Base-by-base conservation (phyloP, 306 rosid genomes). In the Vicia villosa region DNA sequence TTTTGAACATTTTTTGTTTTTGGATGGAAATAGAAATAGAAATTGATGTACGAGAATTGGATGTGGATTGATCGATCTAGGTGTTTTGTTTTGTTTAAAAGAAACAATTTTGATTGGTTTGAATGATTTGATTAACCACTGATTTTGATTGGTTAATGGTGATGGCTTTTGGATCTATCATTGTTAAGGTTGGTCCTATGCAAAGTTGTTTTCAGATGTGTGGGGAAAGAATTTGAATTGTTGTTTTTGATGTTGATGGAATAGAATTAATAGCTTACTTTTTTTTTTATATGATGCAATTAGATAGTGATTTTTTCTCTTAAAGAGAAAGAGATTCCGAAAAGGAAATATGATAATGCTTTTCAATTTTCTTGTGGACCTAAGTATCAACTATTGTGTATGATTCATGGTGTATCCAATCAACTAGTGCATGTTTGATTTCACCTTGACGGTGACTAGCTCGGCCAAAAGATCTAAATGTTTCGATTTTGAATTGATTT, bases 81-180 rank as follows among this genome's bases (percentile, higher is more conserved):
- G 24, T 9, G 54, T 47, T 63, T 40, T 40, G 16, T 61, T 15
- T n/a, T 3, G 12, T 12, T 50, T 69, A 24, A 67, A 66, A 50
- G 52, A 30, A 20, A 10, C n/a, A n/a, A n/a, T n/a, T n/a, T n/a
- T n/a, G n/a, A n/a, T n/a, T n/a, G n/a, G n/a, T n/a, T n/a, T n/a
- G n/a, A n/a, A n/a, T n/a, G n/a, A n/a, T n/a, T n/a, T n/a, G n/a
- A n/a, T n/a, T n/a, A n/a, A n/a, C n/a, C n/a, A n/a, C n/a, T 36
- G 58, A 56, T 60, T 57, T 68, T 72, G 46, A 68, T 24, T 54
- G 42, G 77, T 49, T 50, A 46, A 36, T 69, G 64, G 37, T 20
- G 60, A 30, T 82, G 78, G 86, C 74, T 82, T 82, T n/a, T n/a
- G n/a, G n/a, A n/a, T n/a, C 86, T 78, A 51, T 74, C 61, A 17